Base-by-base conservation (phyloP, 768 basidiomycete species). In the Amylocystis lapponica region DNA sequence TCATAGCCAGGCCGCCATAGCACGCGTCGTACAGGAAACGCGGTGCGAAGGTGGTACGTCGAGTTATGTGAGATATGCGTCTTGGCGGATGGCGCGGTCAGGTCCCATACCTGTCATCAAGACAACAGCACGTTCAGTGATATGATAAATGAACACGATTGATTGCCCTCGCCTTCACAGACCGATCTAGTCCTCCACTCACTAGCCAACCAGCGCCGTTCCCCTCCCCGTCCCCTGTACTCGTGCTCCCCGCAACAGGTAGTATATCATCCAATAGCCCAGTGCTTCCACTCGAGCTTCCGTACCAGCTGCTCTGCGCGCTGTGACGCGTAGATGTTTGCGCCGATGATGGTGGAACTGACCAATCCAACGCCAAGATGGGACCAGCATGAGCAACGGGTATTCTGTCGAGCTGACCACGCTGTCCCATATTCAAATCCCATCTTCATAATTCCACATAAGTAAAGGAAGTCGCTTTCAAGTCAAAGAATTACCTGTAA, bases 391-490 rank as follows among this genome's bases (percentile, higher is more conserved):
- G 88, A 0, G 88, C 87, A 5, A 87, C 76, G 5, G 79, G 74
- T 16, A 90, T 64, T 17, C 81, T 77, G 55, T 88, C 87, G 0
- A 87, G 67, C 37, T 77, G 73, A 4, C 86, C 84, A 5, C 79
- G 75, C 51, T 84, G 83, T 4, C 84, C 85, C 76, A 83, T 81
- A 52, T 78, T 75, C 41, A 90, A 65, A 54, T 91, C 88, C 85
- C 87, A 90, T 47, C 85, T 82, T 38, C 12, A 39, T 36, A 13
- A n/a, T n/a, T n/a, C n/a, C n/a, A n/a, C n/a, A n/a, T n/a, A n/a
- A n/a, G n/a, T n/a, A n/a, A n/a, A n/a, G n/a, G n/a, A n/a, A n/a
- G n/a, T n/a, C n/a, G n/a, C n/a, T n/a, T n/a, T n/a, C n/a, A n/a
- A n/a, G n/a, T n/a, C n/a, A n/a, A 32, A n/a, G 9, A 27, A n/a